Evolutionary conservation across 2,329 filamentous ascomycete genomes (phyloP).

Genomic region (Alternaria arbusti): DNA sequence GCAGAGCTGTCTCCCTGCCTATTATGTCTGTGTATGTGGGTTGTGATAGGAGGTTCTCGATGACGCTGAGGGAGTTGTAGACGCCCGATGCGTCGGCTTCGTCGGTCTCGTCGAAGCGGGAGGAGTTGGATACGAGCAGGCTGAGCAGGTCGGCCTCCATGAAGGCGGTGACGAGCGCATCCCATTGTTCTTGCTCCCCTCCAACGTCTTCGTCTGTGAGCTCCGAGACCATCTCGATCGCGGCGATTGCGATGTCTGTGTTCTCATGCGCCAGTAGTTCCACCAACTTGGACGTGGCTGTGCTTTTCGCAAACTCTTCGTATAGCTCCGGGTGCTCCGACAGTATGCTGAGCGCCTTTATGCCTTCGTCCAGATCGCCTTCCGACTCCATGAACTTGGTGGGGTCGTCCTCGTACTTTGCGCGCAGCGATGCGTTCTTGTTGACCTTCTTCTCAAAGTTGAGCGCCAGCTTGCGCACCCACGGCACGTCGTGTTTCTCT

Average conservation of each 20-base stretch:
- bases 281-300: conserved; percentile 76
- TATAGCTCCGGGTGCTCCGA: conserved; percentile 87
- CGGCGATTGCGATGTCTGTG: conserved; percentile 92
- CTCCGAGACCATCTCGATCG: conserved; percentile 87
- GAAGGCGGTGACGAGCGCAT: conserved; percentile 70
- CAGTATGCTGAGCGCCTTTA: conserved; percentile 85
- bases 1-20: conserved; percentile 69
- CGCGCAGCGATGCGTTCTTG: conserved; percentile 87
- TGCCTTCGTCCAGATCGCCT: conserved; percentile 85
- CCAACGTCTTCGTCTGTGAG: conserved; percentile 92
- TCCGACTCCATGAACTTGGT: conserved; percentile 84
- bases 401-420: conserved; percentile 81
- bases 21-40: conserved; percentile 72
- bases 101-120: conserved; percentile 74
- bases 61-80: conserved; percentile 79
- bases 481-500: conserved; percentile 81
- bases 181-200: conserved; percentile 82
- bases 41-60: conserved; percentile 85
- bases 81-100: conserved; percentile 81
- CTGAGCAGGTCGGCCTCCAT: conserved; percentile 72
- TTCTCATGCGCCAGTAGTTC: conserved; percentile 91
- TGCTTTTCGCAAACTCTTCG: conserved; percentile 76
- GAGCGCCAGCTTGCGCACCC: conserved; percentile 81
- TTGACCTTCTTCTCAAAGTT: conserved; percentile 90
- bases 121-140: conserved; percentile 78